Base-by-base conservation (phyloP, 495 filamentous ascomycete genomes). In the Hyaloscypha bicolor region DNA sequence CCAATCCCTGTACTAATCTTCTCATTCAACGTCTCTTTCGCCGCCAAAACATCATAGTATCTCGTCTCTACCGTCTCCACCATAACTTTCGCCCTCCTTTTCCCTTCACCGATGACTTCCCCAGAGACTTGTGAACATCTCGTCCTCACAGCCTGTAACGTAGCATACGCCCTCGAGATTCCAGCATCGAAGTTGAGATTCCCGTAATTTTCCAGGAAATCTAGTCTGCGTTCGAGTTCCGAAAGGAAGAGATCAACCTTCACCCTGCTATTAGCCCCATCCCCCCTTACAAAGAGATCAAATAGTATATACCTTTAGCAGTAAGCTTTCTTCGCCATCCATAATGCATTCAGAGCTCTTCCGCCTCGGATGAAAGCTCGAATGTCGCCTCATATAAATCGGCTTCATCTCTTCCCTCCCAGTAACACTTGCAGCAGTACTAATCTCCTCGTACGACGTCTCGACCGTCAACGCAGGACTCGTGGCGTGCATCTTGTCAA, bases 21-120 rank as follows among this genome's bases (percentile, higher is more conserved):
- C 70, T 96, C 92, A 70, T 94, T 92, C 74, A 98, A 77, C 4
- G 95, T 93, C 65, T 90, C 93, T 67, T 93, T 93, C 11, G 89
- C 91, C 8, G 85, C 88, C 63, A 99, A 76, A n/a, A 88, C 94
- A 66, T 94, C 91, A 35, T 94, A 90, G 78, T 98, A 99, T 67
- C 91, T 84, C 14, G 84, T 86, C 74, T 99, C 95, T n/a, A 99
- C 82, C 2, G 93, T 96, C 65, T 98, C 95, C 21, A 99, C 93
- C 76, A 98, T 86, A 55, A 97, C 87, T 70, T 90, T 89, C 48
- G 96, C 91, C 56, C 92, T 86, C 68, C 91, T 87, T 62, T 90
- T 88, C 31, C 95, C 93, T 55, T 92, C 91, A 33, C 91, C 96
- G 75, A 97, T 90, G 48, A 97, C 84, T 68, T 93, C 93, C 64